Percentiles rank a stretch among this genome's conserved stretches.
Evolutionary conservation across 352 stramenopile species (phyloP).

Genomic region (Lagenidium giganteum): DNA sequence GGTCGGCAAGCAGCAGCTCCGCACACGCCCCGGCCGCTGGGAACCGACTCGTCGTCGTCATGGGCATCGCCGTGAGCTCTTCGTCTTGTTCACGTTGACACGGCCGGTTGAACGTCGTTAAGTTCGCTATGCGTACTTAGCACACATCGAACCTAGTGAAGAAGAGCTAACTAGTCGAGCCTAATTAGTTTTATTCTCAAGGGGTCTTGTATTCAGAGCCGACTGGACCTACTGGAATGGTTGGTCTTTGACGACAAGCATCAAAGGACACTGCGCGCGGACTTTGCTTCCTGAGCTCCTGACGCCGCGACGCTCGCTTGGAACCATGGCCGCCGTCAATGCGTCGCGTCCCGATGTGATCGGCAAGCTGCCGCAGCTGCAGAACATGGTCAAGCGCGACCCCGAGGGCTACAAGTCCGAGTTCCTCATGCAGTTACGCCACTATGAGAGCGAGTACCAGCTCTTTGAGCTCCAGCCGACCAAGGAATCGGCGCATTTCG

Average conservation of each 20-base stretch:
- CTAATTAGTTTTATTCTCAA: not conserved
- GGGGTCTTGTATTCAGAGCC: conserved; percentile 11
- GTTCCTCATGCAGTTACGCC: conserved; percentile 96
- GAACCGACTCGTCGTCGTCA: conserved; percentile 26
- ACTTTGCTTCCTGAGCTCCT: not conserved
- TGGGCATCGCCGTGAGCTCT: not conserved
- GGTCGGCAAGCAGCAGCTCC: conserved; percentile 68
- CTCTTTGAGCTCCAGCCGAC: conserved; percentile 93
- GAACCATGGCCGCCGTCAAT: conserved; percentile 57
- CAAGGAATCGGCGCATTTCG: conserved; percentile 91
- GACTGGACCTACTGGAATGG: conserved; percentile 14
- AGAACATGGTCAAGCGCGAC: conserved; percentile 99
- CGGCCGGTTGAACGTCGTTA: conserved; percentile 8
- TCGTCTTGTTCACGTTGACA: not conserved
- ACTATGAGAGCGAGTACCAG: conserved; percentile 95
- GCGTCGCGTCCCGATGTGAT: conserved; percentile 83
- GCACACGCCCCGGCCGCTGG: conserved; percentile 56
- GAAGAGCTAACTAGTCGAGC: too few species aligned
- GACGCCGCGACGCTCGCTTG: not conserved
- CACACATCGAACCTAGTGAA: too few species aligned
- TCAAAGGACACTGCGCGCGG: conserved; percentile 13
- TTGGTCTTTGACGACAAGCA: conserved; percentile 13
- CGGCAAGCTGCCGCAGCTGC: conserved; percentile 92
- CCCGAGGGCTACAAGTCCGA: conserved; percentile 94
- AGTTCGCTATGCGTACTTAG: conserved; percentile 15